Evolutionary conservation across 805 yeast species (phyloP).

Genomic region (Candida xyloterini): DNA sequence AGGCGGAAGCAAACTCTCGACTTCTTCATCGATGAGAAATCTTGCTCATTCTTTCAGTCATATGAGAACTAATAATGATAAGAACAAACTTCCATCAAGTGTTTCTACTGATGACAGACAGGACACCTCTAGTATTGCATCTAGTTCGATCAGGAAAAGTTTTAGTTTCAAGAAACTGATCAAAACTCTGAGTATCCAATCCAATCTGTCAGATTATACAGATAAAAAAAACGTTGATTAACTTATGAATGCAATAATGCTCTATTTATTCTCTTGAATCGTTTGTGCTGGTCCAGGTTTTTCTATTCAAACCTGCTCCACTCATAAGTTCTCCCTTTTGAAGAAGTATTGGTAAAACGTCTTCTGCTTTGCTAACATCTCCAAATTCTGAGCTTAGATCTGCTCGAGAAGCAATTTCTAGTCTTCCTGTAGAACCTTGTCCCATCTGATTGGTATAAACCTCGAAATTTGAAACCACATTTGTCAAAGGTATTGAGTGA

Average conservation of each 20-base stretch:
- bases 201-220: slow-evolving; percentile 12
- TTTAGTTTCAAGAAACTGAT: slow-evolving; percentile 17
- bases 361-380: slow-evolving; percentile 47
- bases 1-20: slow-evolving; percentile 7
- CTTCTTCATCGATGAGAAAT: slow-evolving; percentile 16
- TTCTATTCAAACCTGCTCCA: slow-evolving; percentile 23
- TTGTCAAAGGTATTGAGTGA: slow-evolving; percentile 51
- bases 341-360: slow-evolving; percentile 53
- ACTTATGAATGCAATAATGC: slow-evolving; percentile 1
- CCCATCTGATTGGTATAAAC: slow-evolving; percentile 61
- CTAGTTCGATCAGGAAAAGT: slow-evolving; percentile 11
- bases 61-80: slow-evolving; percentile 1
- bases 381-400: slow-evolving; percentile 72
- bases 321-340: slow-evolving; percentile 54
- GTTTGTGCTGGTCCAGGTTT: slow-evolving; percentile 38
- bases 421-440: slow-evolving; percentile 65
- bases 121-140: background rate
- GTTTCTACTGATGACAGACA: background rate
- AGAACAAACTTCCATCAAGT: background rate
- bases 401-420: slow-evolving; percentile 67
- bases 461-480: slow-evolving; percentile 61
- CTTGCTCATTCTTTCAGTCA: slow-evolving; percentile 6
- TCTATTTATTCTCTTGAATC: slow-evolving; percentile 34
- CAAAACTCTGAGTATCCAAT: slow-evolving; percentile 17
- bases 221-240: slow-evolving; percentile 3